Conservation (phyloP, 2,329 filamentous ascomycete genomes). For the Helicocarpus griseus region DNA sequence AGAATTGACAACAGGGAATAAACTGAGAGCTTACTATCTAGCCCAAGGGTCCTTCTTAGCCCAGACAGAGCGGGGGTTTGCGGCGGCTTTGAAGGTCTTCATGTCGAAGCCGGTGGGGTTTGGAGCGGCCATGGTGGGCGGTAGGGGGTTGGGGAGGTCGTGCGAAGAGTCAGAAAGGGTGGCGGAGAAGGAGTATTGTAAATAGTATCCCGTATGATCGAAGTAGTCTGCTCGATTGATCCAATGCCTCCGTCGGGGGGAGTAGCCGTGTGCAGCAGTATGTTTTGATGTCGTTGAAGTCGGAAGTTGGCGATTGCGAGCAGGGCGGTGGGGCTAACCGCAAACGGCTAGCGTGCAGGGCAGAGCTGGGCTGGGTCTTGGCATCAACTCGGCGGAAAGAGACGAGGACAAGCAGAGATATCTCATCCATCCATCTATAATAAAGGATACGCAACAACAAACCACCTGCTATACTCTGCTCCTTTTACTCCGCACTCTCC, state of each 20-base stretch:
- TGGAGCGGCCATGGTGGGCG: constrained; percentile 41
- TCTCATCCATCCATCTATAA: not conserved
- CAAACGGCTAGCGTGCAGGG: not conserved
- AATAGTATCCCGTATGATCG: not conserved
- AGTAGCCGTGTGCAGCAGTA: constrained; percentile 9
- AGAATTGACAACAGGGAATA: not conserved
- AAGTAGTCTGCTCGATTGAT: not conserved
- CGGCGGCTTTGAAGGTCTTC: constrained; percentile 64
- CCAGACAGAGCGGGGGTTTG: constrained; percentile 46
- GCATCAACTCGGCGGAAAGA: not conserved
- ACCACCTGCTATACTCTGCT: not conserved
- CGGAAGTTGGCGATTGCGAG: not conserved
- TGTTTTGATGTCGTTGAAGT: constrained; percentile 6
- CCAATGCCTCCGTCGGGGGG: not conserved
- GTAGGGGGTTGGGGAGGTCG: not conserved
- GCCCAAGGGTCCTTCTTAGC: constrained; percentile 52
- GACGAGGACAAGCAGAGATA: not conserved
- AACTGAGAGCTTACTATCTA: constrained; percentile 42
- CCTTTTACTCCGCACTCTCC: not conserved
- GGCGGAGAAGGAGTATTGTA: not conserved
- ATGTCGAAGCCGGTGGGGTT: constrained; percentile 87
- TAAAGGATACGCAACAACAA: not conserved
- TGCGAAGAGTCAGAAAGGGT: too few species aligned
- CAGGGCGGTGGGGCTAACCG: not conserved
- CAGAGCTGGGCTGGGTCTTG: not conserved